Conservation (phyloP, 1,284 basidiomycete genomes). For the Trichosporon sp. region DNA sequence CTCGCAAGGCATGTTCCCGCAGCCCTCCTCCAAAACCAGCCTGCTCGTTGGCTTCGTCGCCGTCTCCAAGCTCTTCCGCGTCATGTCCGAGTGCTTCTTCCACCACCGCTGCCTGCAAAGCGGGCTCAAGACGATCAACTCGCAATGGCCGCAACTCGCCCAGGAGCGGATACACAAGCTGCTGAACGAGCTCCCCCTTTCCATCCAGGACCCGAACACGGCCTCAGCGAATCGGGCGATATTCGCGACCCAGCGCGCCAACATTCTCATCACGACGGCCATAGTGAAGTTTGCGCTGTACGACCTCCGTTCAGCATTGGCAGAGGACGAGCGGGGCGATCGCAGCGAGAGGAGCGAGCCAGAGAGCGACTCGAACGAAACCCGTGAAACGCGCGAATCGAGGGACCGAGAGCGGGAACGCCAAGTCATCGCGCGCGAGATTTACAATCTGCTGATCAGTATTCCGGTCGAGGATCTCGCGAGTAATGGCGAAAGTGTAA, state of each 20-base stretch:
- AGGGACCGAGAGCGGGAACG: conserved; percentile 52
- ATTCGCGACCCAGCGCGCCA: conserved; percentile 53
- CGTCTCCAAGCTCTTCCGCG: conserved; percentile 50
- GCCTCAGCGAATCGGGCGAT: conserved; percentile 42
- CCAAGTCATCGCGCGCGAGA: conserved; percentile 52
- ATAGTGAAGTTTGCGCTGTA: conserved; percentile 56
- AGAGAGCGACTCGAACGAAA: too few species aligned
- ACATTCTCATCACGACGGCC: conserved; percentile 53
- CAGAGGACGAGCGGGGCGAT: conserved; percentile 36
- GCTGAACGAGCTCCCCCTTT: conserved; percentile 42
- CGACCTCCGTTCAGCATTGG: conserved; percentile 46
- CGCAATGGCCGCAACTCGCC: conserved; percentile 39
- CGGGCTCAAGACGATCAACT: conserved; percentile 32
- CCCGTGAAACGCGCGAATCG: conserved; percentile 28
- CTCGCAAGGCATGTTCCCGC: conserved; percentile 54
- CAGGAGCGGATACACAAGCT: conserved; percentile 48
- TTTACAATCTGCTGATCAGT: conserved; percentile 51
- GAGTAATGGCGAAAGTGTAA: conserved; percentile 54
- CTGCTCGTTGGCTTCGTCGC: conserved; percentile 54
- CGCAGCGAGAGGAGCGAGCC: not conserved
- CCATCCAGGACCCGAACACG: conserved; percentile 42
- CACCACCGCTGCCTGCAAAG: conserved; percentile 49
- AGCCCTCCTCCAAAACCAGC: conserved; percentile 46
- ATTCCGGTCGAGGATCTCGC: conserved; percentile 56
- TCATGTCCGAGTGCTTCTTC: conserved; percentile 55